These are phyloP conservation scores for Phytophthora tentaculata DNA, from an alignment of 352 stramenopile genomes.

Conservation along the genomic window DNA sequence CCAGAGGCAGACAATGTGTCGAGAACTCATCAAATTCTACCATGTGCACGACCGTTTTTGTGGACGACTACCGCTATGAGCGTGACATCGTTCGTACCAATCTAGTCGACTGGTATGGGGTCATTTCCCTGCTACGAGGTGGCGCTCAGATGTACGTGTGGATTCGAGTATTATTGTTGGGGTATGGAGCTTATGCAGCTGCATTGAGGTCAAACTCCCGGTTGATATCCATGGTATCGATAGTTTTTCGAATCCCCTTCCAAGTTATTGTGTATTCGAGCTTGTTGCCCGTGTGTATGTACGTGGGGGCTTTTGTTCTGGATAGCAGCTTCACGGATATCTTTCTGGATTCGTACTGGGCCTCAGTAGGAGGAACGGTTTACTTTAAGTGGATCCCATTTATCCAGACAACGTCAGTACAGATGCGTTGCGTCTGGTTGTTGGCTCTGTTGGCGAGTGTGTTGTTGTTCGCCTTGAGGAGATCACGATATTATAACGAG, in stretches of 20 bases:
- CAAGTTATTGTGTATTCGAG: slow-evolving; percentile 63
- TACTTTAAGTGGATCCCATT: slow-evolving; percentile 43
- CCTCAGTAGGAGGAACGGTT: slow-evolving; percentile 24
- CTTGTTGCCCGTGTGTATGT: slow-evolving; percentile 44
- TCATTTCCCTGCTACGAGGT: slow-evolving; percentile 41
- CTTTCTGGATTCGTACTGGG: slow-evolving; percentile 47
- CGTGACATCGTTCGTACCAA: slow-evolving; percentile 44
- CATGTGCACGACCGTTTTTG: slow-evolving; percentile 40
- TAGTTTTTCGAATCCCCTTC: slow-evolving; percentile 52
- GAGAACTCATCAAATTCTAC: no score
- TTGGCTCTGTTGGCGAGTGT: slow-evolving; percentile 43
- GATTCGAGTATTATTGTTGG: slow-evolving; percentile 41
- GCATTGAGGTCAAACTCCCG: neutral
- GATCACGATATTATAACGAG: slow-evolving; percentile 6
- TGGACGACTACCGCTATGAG: slow-evolving; percentile 70
- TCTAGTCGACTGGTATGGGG: slow-evolving; percentile 37
- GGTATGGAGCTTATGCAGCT: slow-evolving; percentile 13
- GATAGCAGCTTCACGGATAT: slow-evolving; percentile 49
- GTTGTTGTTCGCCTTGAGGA: slow-evolving; percentile 25
- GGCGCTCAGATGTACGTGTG: slow-evolving; percentile 52
- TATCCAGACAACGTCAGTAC: slow-evolving; percentile 35
- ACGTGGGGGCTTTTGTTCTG: slow-evolving; percentile 45
- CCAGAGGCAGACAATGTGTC: slow-evolving; percentile 34
- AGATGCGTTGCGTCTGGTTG: slow-evolving; percentile 58
- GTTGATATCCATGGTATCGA: slow-evolving; percentile 15